Base-by-base conservation (phyloP, 768 basidiomycete genomes). In the Amanita inopinata region DNA sequence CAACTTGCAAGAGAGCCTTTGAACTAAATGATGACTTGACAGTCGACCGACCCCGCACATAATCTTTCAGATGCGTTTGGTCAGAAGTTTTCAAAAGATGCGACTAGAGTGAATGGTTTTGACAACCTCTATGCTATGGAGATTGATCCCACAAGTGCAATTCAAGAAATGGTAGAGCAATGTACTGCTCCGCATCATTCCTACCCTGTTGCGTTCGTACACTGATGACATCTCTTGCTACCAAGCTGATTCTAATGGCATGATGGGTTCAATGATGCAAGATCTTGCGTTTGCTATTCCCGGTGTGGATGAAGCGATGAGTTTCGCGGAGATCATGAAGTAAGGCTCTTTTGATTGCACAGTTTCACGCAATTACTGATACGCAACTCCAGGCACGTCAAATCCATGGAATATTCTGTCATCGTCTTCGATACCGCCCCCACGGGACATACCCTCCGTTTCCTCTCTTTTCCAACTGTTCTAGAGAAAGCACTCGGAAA, bases 251-350 rank as follows among this genome's bases (percentile, higher is more conserved):
- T 77, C 80, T 51, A 87, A 85, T 55, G 83, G 85, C 8, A 92
- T 94, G 71, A 98, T 98, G 94, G 91, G 91, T 34, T 80, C 84
- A 49, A 98, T 99, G 92, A 96, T 99, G 90, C 96, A 99, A 61
- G 96, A 99, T 65, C 74, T 99, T 33, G 96, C 96, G 0, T 99
- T 99, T 56, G 92, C 96, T 2, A 98, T 99, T 45, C 96, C 96
- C 0, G 96, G 96, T 65, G 94, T 99, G 9, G 96, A 99, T 55
- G 96, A 99, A 64, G 96, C 96, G 3, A 98, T 99, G 96, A 92
- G 91, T 49, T 99, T 99, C 53, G 96, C 96, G 0, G 96, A 99
- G 62, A 96, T 99, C 61, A 99, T 98, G 96, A 99, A 98, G 94
- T 96, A 46, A 45, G 79, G n/a, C 65, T 15, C 3, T 24, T 18